Evolutionary conservation across 495 filamentous ascomycete species (phyloP).

Genomic region (Podospora bellae-mahoneyi): DNA sequence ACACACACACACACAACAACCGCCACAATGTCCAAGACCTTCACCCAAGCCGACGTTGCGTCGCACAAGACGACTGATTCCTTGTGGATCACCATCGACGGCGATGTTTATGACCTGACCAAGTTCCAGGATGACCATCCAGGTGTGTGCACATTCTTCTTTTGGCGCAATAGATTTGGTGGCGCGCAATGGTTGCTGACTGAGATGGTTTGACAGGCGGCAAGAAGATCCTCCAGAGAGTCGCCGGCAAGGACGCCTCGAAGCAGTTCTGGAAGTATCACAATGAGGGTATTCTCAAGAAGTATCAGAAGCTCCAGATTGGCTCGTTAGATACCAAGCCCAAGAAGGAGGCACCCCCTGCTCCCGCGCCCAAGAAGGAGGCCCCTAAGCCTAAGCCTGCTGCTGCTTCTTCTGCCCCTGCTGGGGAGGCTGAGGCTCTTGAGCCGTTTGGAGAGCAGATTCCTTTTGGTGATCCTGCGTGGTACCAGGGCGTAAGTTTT

Average conservation of each 20-base stretch:
- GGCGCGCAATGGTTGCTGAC: slow-evolving; percentile 16
- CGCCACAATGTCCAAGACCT: slow-evolving; percentile 78
- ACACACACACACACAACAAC: slow-evolving; percentile 5
- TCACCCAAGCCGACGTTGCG: slow-evolving; percentile 79
- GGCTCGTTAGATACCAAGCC: slow-evolving; percentile 89
- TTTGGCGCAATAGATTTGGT: background rate
- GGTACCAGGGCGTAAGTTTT: slow-evolving; percentile 88
- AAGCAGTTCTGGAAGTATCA: slow-evolving; percentile 99
- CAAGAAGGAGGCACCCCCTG: slow-evolving; percentile 51
- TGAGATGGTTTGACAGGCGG: slow-evolving; percentile 55
- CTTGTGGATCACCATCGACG: slow-evolving; percentile 88
- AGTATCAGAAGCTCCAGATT: slow-evolving; percentile 86
- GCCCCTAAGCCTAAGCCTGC: slow-evolving; percentile 51
- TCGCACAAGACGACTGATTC: slow-evolving; percentile 83
- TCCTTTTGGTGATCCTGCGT: slow-evolving; percentile 86
- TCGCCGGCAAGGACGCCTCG: slow-evolving; percentile 93
- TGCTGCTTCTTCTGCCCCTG: slow-evolving; percentile 46
- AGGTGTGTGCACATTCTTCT: slow-evolving; percentile 45
- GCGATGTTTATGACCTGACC: slow-evolving; percentile 94
- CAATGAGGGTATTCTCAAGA: slow-evolving; percentile 89
- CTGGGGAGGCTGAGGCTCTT: slow-evolving; percentile 62
- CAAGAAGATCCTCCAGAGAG: slow-evolving; percentile 94
- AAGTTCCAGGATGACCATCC: slow-evolving; percentile 93
- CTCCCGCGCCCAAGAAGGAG: slow-evolving; percentile 44
- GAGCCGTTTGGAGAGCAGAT: slow-evolving; percentile 84